These are phyloP conservation scores for Scleroderma citrinum DNA, from an alignment of 768 basidiomycete genomes.

Conservation along the genomic window DNA sequence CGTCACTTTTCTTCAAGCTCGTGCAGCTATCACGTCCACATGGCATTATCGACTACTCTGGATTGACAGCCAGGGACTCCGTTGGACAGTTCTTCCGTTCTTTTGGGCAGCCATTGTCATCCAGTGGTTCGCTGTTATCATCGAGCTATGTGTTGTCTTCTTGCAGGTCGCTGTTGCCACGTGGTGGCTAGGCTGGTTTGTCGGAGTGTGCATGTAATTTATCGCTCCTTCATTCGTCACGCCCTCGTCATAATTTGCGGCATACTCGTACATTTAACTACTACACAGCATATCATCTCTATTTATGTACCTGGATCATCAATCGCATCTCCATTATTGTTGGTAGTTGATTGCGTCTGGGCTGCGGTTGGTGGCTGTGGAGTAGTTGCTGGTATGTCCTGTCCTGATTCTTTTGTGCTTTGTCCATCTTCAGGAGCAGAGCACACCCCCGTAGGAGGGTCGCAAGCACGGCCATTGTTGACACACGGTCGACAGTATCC, in stretches of 20 bases:
- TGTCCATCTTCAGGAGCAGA: slow-evolving; percentile 1
- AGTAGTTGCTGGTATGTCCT: not conserved
- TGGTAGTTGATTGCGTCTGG: not conserved
- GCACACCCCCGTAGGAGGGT: slow-evolving; percentile 19
- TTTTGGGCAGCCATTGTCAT: slow-evolving; percentile 60
- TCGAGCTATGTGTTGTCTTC: slow-evolving; percentile 52
- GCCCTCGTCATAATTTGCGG: not conserved
- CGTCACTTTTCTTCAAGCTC: slow-evolving; percentile 49
- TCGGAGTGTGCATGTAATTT: slow-evolving; percentile 42
- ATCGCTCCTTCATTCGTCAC: not conserved
- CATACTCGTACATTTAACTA: not conserved
- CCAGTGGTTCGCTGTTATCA: slow-evolving; percentile 60
- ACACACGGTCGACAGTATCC: slow-evolving; percentile 69
- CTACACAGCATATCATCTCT: slow-evolving; percentile 4
- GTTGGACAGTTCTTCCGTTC: slow-evolving; percentile 58
- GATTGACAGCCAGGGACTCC: slow-evolving; percentile 55
- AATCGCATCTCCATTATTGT: slow-evolving; percentile 7
- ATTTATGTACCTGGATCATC: slow-evolving; percentile 5
- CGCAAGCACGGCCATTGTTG: slow-evolving; percentile 43
- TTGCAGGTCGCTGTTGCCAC: slow-evolving; percentile 51
- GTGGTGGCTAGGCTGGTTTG: slow-evolving; percentile 76
- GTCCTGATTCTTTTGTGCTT: not conserved
- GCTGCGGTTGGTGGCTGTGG: not conserved
- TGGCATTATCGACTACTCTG: slow-evolving; percentile 49
- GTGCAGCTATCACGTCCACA: slow-evolving; percentile 51